Base-by-base conservation (phyloP, 2,329 filamentous ascomycete genomes). In the Verticillium nonalfalfae region DNA sequence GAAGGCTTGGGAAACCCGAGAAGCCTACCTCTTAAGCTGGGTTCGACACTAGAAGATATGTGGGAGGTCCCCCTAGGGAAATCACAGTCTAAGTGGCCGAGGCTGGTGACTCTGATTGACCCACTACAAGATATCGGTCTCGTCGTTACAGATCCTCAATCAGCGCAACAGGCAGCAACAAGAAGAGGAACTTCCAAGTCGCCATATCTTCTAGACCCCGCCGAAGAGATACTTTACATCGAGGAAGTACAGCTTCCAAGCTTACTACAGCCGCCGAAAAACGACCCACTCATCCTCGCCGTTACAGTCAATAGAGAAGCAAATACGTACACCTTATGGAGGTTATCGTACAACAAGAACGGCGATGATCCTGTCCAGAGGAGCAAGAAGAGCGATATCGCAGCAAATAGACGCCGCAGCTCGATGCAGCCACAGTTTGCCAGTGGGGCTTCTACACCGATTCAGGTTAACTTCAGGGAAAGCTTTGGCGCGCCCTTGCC, bases 121-220 rank as follows among this genome's bases (percentile, higher is more conserved):
- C 94, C 94, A 2, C 79, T 97, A 61, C 84, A 91, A 3, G 93
- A 97, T 67, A 82, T 97, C 68, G 94, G 93, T 1, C 78, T 97
- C 54, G 86, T 97, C 18, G 90, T 95, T 15, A 84, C 85, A 5
- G 79, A 82, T 57, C 75, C 81, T 1, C 80, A 84, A 18, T 75
- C 76, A 50, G 68, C 70, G 26, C 60, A 61, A 45, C 69, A 79
- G 66, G 66, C 68, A 14, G 74, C 72, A 59, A 68, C 66, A 13
- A 69, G 85, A 65, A 76, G 73, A 50, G 13, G 13, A 36, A 36
- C 74, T 9, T 71, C 74, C 3, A 77, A 71, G n/a, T 79, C 78
- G 10, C 75, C 79, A 7, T 69, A 71, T 11, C 85, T 91, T 21
- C 81, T 97, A 39, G 87, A 93, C 67, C 83, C 87, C 14, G 83